These are phyloP conservation scores for Pseudogymnoascus sp. DNA, from an alignment of 2,329 filamentous ascomycete genomes.

Conservation along the genomic window DNA sequence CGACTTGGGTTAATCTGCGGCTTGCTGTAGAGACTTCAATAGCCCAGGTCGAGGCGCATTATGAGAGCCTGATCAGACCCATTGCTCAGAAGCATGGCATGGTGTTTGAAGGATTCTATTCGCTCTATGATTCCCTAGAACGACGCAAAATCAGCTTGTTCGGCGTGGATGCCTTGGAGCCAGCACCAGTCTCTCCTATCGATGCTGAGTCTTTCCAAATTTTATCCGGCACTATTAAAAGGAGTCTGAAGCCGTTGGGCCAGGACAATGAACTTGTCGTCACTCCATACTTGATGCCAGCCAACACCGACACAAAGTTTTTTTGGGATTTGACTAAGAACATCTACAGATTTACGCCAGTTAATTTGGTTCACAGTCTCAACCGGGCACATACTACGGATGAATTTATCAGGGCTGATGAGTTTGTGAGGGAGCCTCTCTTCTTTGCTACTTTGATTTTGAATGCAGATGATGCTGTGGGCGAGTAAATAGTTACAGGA, in stretches of 20 bases:
- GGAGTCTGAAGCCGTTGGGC: constrained; percentile 12
- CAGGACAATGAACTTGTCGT: constrained; percentile 16
- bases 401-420: constrained; percentile 21
- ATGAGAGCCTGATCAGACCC: neutral
- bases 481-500: neutral
- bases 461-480: constrained; percentile 20
- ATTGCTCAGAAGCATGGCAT: constrained; percentile 33
- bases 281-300: constrained; percentile 19
- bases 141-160: constrained; percentile 31
- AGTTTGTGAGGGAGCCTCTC: constrained; percentile 24
- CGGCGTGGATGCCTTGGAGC: constrained; percentile 23
- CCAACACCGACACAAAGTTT: constrained; percentile 22
- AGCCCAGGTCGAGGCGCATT: constrained; percentile 29
- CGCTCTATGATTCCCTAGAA: constrained; percentile 13
- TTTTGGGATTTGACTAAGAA: constrained; percentile 29
- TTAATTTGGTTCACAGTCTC: constrained; percentile 11
- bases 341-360: constrained; percentile 33
- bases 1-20: constrained; percentile 45
- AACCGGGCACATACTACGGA: constrained; percentile 9
- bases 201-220: constrained; percentile 18
- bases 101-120: constrained; percentile 17
- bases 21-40: constrained; percentile 34
- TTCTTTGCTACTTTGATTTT: constrained; percentile 24
- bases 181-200: constrained; percentile 31
- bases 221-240: constrained; percentile 18